Evolutionary conservation across 2,329 filamentous ascomycete species (phyloP).

Genomic region (Colletotrichum orbiculare): DNA sequence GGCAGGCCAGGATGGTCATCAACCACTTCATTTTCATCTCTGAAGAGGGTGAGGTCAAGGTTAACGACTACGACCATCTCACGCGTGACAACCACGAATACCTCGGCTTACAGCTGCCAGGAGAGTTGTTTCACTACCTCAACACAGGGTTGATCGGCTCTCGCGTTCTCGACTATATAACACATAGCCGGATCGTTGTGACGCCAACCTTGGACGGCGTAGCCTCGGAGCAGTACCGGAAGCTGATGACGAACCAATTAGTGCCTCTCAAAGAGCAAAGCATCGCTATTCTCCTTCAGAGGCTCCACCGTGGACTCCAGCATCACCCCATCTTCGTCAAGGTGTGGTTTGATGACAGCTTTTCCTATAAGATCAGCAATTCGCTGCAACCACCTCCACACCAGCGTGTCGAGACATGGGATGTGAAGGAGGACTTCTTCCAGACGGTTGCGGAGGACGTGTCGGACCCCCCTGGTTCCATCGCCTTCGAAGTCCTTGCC

Average conservation of each 20-base stretch:
- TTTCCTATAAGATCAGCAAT: conserved; percentile 73
- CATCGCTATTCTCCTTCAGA: conserved; percentile 80
- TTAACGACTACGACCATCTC: conserved; percentile 77
- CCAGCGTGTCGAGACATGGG: conserved; percentile 71
- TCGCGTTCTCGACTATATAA: conserved; percentile 83
- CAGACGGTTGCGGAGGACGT: conserved; percentile 57
- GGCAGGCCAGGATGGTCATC: conserved; percentile 84
- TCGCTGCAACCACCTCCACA: conserved; percentile 59
- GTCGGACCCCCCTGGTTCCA: conserved; percentile 55
- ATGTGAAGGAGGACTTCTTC: conserved; percentile 71
- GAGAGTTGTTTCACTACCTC: conserved; percentile 91
- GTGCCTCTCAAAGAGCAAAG: conserved; percentile 80
- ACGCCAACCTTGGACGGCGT: conserved; percentile 88
- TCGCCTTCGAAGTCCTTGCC: conserved; percentile 72
- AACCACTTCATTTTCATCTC: conserved; percentile 89
- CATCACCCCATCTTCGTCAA: conserved; percentile 81
- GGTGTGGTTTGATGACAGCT: conserved; percentile 85
- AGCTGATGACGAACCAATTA: conserved; percentile 79
- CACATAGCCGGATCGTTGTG: conserved; percentile 81
- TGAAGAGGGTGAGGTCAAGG: conserved; percentile 79
- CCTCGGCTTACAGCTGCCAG: conserved; percentile 87
- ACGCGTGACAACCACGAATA: conserved; percentile 90
- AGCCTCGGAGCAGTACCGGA: conserved; percentile 82
- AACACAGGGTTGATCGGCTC: conserved; percentile 84
- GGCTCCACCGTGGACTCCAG: conserved; percentile 85